Base-by-base conservation (phyloP, 2,329 filamentous ascomycete species). In the Fusarium transvaalense region DNA sequence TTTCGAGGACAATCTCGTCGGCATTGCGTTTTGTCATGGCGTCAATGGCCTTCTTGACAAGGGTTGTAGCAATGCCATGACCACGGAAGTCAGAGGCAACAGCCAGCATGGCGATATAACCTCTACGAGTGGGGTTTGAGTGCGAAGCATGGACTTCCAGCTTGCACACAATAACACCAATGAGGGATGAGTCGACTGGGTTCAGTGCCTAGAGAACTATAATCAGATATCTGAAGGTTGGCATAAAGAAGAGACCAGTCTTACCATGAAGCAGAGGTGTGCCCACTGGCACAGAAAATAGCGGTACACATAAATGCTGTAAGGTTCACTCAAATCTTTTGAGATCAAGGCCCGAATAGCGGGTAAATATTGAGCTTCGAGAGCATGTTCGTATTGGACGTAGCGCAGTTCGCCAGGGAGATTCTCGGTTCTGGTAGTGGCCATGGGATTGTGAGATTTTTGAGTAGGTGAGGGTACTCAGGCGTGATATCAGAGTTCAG, bases 71-170 rank as follows among this genome's bases (percentile, higher is more conserved):
- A 61, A 99, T 94, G 2, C 96, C 95, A 68, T 90, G 88, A 8
- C 94, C 94, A 23, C 96, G 90, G 75, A 93, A 91, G 27, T 89
- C 83, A 38, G 93, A 89, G 42, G 90, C 88, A 7, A 97, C 94
- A n/a, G 96, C 96, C 41, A 99, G 86, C 96, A 99, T 99, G 76
- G 96, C 96, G 72, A 99, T 98, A 81, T 99, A 99, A 59, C 96
- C 96, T 66, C 96, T 89, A 68, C 94, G 85, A 0, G 89, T 90
- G 3, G 87, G 82, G 1, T 87, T 83, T 3, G 94, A 94, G 68
- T 95, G 94, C 8, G 91, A 92, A 23, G 92, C 88, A 81, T 99
- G 96, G 25, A 89, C 87, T 78, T 99, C 96, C 61, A 99, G 88
- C 79, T 99, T 99, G 80, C 92, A 97, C 63, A 99, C 90, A 43